A percentile compares a stretch with the other conserved stretches of the same genome.
phyloP scores from a whole-genome alignment of 2,329 filamentous ascomycete species.

The Sporothrix sp. region DNA sequence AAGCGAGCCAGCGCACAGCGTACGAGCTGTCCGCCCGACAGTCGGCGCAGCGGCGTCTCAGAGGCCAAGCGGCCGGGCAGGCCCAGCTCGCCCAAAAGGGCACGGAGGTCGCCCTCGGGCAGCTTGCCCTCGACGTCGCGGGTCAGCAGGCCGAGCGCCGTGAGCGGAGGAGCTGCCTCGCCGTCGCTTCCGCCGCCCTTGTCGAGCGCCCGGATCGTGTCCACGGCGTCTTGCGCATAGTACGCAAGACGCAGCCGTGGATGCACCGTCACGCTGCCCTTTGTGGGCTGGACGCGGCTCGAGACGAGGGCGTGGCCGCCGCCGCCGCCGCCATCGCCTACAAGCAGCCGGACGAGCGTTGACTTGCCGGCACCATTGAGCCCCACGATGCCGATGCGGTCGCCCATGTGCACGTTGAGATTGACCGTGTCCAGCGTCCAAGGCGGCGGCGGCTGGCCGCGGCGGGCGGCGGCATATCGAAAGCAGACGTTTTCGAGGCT shows the following conservation, averaged over 20 bases:
- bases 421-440: conserved; percentile 50
- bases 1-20: conserved; percentile 55
- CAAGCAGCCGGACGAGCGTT: conserved; percentile 62
- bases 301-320: conserved; percentile 27
- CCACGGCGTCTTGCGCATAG: conserved; percentile 72
- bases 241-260: conserved; percentile 57
- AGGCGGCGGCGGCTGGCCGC: conserved; percentile 20
- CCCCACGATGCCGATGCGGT: conserved; percentile 65
- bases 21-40: conserved; percentile 73
- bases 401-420: conserved; percentile 61
- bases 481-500: conserved; percentile 62
- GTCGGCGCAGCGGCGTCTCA: conserved; percentile 59
- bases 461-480: conserved; percentile 39
- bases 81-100: conserved; percentile 57
- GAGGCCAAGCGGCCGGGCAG: conserved; percentile 61
- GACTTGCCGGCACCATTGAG: conserved; percentile 78
- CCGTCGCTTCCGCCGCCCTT: conserved; percentile 23
- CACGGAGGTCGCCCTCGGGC: conserved; percentile 58
- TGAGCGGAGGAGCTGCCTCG: conserved; percentile 39
- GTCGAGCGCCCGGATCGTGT: conserved; percentile 51
- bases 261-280: conserved; percentile 47
- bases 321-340: conserved; percentile 49
- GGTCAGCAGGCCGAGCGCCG: conserved; percentile 55
- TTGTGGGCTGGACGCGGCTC: not conserved
- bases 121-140: conserved; percentile 42